Percentiles rank a stretch among this genome's conserved stretches.
These are phyloP conservation scores for Nitzschia sp. DNA, from an alignment of 108 stramenopile species.

Conservation along the genomic window DNA sequence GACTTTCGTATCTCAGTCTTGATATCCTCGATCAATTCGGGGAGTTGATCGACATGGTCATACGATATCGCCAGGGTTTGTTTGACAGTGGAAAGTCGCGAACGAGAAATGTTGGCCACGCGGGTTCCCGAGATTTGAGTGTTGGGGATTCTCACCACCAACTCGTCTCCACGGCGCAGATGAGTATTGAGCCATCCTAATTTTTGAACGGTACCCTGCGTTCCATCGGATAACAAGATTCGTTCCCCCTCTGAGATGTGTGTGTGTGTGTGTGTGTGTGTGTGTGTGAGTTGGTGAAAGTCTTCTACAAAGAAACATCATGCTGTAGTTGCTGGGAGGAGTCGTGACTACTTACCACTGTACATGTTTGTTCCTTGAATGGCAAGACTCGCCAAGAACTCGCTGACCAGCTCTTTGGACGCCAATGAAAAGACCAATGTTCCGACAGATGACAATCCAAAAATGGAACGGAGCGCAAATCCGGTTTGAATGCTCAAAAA, in stretches of 20 bases:
- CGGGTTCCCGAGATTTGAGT: slow-evolving; percentile 50
- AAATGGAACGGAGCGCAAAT: slow-evolving; percentile 25
- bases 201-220: slow-evolving; percentile 40
- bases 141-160: slow-evolving; percentile 57
- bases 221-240: slow-evolving; percentile 56
- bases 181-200: slow-evolving; percentile 49
- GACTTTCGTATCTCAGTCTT: slow-evolving; percentile 42
- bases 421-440: slow-evolving; percentile 31
- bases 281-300: no score
- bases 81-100: slow-evolving; percentile 53
- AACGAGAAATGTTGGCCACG: slow-evolving; percentile 48
- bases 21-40: slow-evolving; percentile 47
- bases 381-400: slow-evolving; percentile 48
- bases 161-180: slow-evolving; percentile 42
- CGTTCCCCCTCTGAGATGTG: slow-evolving; percentile 44
- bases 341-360: not conserved
- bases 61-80: slow-evolving; percentile 51
- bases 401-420: slow-evolving; percentile 8
- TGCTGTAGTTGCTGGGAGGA: no score
- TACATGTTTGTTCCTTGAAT: slow-evolving; percentile 53
- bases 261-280: not conserved
- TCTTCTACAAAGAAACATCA: no score
- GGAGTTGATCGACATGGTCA: slow-evolving; percentile 47
- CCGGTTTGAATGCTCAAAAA: slow-evolving; percentile 15
- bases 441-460: slow-evolving; percentile 19